Evolutionary conservation across 352 stramenopile genomes (phyloP), one percentile per base, ranked within the genome.

Genomic region (Phytophthora megakarya): DNA sequence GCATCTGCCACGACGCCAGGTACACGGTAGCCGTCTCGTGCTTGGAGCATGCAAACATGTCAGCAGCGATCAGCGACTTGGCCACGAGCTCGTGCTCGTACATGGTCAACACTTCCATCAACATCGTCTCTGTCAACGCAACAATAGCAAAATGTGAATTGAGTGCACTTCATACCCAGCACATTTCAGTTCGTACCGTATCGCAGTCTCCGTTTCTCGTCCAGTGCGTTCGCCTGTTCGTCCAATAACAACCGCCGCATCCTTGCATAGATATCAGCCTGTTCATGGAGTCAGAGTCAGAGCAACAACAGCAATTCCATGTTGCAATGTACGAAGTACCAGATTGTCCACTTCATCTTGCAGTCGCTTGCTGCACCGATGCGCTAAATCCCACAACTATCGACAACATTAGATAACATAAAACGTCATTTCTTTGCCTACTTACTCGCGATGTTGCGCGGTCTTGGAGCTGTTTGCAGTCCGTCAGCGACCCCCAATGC

Each of bases 1-100:
- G 86, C 86, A 95, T 95, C 67, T 95, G 84, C 86, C 86, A 93
- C 8, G 83, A 84, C 5, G 86, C 83, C 39, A 95, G 70, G 59
- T 95, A 95, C 1, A 95, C 16, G 9, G 76, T 90, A 55, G 90
- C 71, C 0, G 70, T 87, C 19, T 91, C 76, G 72, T 94, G 82
- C 19, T 81, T 82, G 7, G 57, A 47, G 58, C 80, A 92, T 37
- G 90, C 80, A 22, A 90, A 88, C 12, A 89, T 68, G 54, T 93
- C 85, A 28, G 67, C 69, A 25, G 75, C 80, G 40, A 95, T 86
- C 12, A 95, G 67, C 23, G 87, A 69, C 72, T 95, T 95, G 44
- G 85, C 70, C 50, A 94, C 56, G 3, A 95, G 69, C 61, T 95
- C 87, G 26, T 76, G 78, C 57, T 93, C 73, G 65, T 88, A 95